phyloP scores from a whole-genome alignment of 2,329 filamentous ascomycete genomes.

The Teratosphaeria destructans region DNA sequence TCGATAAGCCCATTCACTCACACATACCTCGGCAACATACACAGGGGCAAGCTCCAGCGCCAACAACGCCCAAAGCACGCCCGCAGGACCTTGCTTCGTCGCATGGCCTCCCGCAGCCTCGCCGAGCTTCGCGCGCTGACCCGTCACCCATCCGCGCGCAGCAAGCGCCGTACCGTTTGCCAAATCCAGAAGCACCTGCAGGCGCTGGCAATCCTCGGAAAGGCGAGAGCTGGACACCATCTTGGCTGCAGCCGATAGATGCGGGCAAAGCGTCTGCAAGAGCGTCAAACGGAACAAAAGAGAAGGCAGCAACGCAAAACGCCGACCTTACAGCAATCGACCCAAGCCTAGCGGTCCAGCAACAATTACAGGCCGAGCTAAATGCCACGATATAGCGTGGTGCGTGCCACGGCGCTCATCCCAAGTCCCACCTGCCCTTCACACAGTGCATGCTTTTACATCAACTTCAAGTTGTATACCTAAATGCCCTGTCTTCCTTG shows the following conservation, averaged over 20 bases:
- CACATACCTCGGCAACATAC: neutral
- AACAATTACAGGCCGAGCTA: neutral
- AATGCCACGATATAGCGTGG: neutral
- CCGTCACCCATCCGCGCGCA: neutral
- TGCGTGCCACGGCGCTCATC: too few species aligned
- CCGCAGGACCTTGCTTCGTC: neutral
- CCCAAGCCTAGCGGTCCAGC: neutral
- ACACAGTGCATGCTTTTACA: neutral
- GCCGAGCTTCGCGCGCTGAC: neutral
- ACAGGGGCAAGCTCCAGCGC: neutral
- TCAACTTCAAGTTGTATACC: conserved; percentile 17
- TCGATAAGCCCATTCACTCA: neutral
- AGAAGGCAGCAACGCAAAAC: neutral
- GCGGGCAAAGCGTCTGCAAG: neutral
- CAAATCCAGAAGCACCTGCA: neutral
- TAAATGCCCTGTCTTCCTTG: conserved; percentile 26
- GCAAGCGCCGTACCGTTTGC: neutral
- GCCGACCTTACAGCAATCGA: neutral
- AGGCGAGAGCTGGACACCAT: neutral
- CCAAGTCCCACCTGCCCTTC: neutral
- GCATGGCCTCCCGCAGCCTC: neutral
- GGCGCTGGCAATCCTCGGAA: neutral
- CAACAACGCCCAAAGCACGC: neutral
- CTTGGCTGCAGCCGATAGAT: neutral
- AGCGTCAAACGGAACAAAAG: neutral